Base-by-base conservation (phyloP, 2,329 filamentous ascomycete species). In the Sporothrix brasiliensis region DNA sequence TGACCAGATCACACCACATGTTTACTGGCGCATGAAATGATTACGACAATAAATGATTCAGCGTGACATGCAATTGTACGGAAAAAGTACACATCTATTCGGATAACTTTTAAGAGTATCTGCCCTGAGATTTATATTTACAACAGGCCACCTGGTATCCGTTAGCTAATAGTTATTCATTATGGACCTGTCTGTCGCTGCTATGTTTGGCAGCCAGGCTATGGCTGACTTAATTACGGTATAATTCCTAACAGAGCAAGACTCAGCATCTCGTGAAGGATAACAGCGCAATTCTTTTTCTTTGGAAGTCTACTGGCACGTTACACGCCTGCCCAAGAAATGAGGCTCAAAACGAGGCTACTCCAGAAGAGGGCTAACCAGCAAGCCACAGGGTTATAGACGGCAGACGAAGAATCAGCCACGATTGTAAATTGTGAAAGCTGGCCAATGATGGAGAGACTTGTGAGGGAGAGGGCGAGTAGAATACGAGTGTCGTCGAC, bases 281-380 rank as follows among this genome's bases (percentile, higher is more conserved):
- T 27, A 11, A 44, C n/a, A 5, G 16, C 4, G n/a, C 44, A 19
- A 9, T 4, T 4, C 16, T 24, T 52, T 52, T 49, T 53, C 19
- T 52, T 49, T 49, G 27, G 50, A 27, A 41, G 65, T 53, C n/a
- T 21, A 47, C 19, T 30, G 54, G 54, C 27, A 24, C 6, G 41
- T 13, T 16, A 9, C 16, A 41, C 34, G n/a, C 21, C 6, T 21
- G 3, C 1, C 34, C 34, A 60, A 39, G 3, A 39, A n/a, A 60
- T 60, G 58, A 63, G 58, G 39, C 58, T 63, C 39, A 47, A 61
- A 44, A 67, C 44, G 65, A 67, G 50, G 49, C 65, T 67, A 67
- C 44, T n/a, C 60, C 44, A 14, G 24, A 63, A 44, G 14, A 47
- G 65, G 65, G 19, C 34, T 44, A 56, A 54, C 7, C 6, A n/a